Percentiles rank a stretch among this genome's conserved stretches.
These are phyloP conservation scores for Magnusiomyces suaveolens DNA, from an alignment of 1,139 yeast genomes.

Conservation along the genomic window DNA sequence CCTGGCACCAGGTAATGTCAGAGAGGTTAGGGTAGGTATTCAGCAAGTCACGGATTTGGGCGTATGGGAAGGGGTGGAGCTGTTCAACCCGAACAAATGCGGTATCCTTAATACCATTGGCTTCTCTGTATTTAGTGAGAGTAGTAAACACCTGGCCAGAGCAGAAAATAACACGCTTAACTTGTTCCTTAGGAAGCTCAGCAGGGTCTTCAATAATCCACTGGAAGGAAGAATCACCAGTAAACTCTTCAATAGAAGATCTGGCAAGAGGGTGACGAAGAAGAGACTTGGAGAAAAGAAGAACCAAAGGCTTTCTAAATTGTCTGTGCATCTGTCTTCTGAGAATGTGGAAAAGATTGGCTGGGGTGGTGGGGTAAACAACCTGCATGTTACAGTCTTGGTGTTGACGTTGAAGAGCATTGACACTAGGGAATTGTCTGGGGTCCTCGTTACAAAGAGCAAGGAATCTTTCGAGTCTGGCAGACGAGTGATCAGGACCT, in stretches of 20 bases:
- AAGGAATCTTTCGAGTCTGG: conserved; percentile 93
- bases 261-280: conserved; percentile 97
- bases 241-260: conserved; percentile 72
- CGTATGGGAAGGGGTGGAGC: conserved; percentile 97
- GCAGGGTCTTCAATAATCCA: conserved; percentile 93
- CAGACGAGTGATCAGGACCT: conserved; percentile 99
- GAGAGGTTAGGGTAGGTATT: conserved; percentile 71
- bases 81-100: conserved; percentile 90
- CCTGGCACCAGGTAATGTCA: conserved; percentile 96
- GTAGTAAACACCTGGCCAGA: conserved; percentile 95
- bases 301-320: conserved; percentile 88
- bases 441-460: conserved; percentile 95
- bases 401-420: conserved; percentile 90
- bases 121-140: conserved; percentile 76
- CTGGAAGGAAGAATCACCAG: conserved; percentile 85
- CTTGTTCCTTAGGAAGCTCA: conserved; percentile 71
- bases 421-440: conserved; percentile 81
- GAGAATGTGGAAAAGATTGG: conserved; percentile 89
- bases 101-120: conserved; percentile 65
- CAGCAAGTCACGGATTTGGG: conserved; percentile 78
- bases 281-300: conserved; percentile 87
- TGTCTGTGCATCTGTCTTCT: conserved; percentile 99
- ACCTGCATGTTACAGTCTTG: conserved; percentile 98
- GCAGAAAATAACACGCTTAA: conserved; percentile 76
- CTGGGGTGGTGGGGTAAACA: conserved; percentile 97